Evolutionary conservation across 2,329 filamentous ascomycete species (phyloP).

Genomic region (Epichloe amarillans): DNA sequence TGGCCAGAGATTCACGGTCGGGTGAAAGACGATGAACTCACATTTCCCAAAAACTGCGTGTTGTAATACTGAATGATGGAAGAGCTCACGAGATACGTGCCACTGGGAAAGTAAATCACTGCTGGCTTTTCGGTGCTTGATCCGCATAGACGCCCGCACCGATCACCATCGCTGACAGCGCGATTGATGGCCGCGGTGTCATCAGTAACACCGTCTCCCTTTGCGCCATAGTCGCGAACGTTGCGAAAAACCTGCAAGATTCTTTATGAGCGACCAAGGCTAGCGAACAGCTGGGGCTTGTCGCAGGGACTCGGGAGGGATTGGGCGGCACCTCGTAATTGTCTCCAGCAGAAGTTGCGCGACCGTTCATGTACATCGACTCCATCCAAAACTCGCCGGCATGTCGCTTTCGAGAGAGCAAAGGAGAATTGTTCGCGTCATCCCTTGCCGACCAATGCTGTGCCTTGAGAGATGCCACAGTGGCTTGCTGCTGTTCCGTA

Average conservation of each 20-base stretch:
- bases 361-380: neutral
- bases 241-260: neutral
- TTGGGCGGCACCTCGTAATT: neutral
- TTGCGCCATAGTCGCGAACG: neutral
- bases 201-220: neutral
- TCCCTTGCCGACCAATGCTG: neutral
- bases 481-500: neutral
- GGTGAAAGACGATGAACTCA: conserved; percentile 1
- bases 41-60: conserved; percentile 38
- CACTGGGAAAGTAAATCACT: conserved; percentile 21
- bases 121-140: conserved; percentile 19
- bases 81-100: conserved; percentile 43
- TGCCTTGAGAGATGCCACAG: neutral
- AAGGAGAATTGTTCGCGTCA: neutral
- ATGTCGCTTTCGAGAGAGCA: neutral
- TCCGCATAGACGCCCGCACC: conserved; percentile 16
- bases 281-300: neutral
- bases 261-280: too few species aligned
- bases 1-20: too few species aligned
- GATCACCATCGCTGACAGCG: conserved; percentile 25
- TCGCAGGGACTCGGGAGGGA: neutral
- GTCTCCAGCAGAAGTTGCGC: neutral
- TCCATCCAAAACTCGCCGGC: neutral
- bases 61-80: conserved; percentile 50
- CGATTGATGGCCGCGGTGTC: conserved; percentile 38